A percentile compares a stretch with the other conserved stretches of the same genome.
These are phyloP conservation scores for Mediolabrus comicus DNA, from an alignment of 108 stramenopile species.

Conservation along the genomic window DNA sequence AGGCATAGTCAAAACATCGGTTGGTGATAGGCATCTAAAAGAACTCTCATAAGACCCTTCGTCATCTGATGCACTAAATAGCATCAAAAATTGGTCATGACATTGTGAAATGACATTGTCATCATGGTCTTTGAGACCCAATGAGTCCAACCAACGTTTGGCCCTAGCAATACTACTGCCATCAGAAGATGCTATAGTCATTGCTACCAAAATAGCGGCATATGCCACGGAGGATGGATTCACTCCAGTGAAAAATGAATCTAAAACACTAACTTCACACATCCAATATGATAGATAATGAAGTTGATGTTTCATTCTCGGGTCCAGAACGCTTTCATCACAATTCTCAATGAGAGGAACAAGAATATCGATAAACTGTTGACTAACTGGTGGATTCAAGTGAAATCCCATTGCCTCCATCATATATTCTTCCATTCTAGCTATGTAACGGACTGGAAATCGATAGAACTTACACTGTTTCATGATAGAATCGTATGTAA, in stretches of 20 bases:
- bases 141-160: not conserved
- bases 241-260: not conserved
- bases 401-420: not conserved
- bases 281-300: not conserved
- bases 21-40: not conserved
- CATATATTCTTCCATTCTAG: conserved; percentile 8
- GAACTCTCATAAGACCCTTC: not conserved
- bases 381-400: conserved; percentile 12
- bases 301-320: not conserved
- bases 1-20: not conserved
- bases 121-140: not conserved
- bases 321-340: not conserved
- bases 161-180: not conserved
- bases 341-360: conserved; percentile 1
- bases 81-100: not conserved
- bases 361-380: not conserved
- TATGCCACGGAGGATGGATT: conserved; percentile 16
- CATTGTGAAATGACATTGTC: not conserved
- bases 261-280: conserved; percentile 2
- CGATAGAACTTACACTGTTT: no score
- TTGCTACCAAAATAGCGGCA: conserved; percentile 11
- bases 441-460: not conserved
- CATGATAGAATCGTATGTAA: no score
- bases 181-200: not conserved
- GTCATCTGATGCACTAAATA: not conserved